Evolutionary conservation across 2,329 filamentous ascomycete genomes (phyloP), one percentile per base, ranked within the genome.

Genomic region (Fusarium cyanostomum): DNA sequence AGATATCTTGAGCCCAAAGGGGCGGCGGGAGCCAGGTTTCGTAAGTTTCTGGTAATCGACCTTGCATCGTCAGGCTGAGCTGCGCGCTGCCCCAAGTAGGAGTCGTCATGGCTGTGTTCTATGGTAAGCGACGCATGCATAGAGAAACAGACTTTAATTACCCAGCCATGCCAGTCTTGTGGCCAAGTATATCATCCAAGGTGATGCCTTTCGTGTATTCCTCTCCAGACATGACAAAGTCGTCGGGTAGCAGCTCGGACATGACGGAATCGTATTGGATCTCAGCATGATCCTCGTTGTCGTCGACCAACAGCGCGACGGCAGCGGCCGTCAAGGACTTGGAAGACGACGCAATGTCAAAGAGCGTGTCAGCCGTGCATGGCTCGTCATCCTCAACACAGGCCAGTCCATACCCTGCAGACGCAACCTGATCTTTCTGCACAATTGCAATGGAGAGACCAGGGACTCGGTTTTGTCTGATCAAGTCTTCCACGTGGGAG

Each of bases 321-420:
- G 58, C 43, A 1, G 28, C 7, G 1, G 43, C 43, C 0, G 56
- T 56, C 3, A 61, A 41, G 1, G 56, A 46, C 8, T 61, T 61
- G 0, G 58, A 61, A 0, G 43, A 61, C 1, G 56, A 61, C 9
- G 56, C 58, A 18, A 61, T 56, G 13, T 61, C 56, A 2, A 61
- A 61, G 1, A 61, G 15, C 1, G 51, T 61, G n/a, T 61, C 51
- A 12, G 38, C 8, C 3, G 43, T 56, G 43, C 56, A 61, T 8
- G 34, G 34, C 2, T 15, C 1, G 7, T 51, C 18, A 1, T 39
- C n/a, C 31, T 12, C 3, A 5, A 26, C 7, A 10, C 51, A 61
- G 0, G 58, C 33, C 8, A 26, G n/a, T 3, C 57, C 56, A 30
- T 35, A 61, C 2, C 38, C 58, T 4, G 6, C 2, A 3, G 58